A percentile compares a stretch with the other conserved stretches of the same genome.
Conservation (phyloP, 768 basidiomycete genomes). For the Termitomyces sp. region DNA sequence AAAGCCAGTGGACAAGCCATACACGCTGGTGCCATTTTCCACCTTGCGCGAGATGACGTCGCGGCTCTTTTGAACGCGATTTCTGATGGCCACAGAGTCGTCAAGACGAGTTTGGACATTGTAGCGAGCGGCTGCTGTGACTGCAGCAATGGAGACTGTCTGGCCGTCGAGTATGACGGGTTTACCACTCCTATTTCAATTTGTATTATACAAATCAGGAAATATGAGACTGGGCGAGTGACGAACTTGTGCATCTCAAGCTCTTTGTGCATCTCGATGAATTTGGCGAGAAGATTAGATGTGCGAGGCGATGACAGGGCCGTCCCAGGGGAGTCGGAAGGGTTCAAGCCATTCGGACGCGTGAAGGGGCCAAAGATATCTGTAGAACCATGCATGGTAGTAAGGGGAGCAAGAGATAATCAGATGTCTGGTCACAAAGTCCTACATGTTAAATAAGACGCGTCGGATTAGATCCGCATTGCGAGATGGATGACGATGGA, state of each 20-base stretch:
- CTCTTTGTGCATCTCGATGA: constrained; percentile 46
- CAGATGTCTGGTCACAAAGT: background rate
- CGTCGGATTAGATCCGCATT: constrained; percentile 7
- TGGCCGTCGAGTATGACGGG: constrained; percentile 50
- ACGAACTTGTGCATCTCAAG: constrained; percentile 53
- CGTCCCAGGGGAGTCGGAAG: background rate
- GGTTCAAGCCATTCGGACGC: constrained; percentile 5
- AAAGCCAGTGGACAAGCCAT: constrained; percentile 79
- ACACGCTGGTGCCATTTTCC: constrained; percentile 62
- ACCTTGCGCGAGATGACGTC: constrained; percentile 68
- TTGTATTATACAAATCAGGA: background rate
- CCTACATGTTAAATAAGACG: constrained; percentile 14
- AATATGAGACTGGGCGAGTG: background rate
- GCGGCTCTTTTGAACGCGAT: constrained; percentile 56
- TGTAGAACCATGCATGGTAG: constrained; percentile 20
- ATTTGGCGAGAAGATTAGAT: constrained; percentile 24
- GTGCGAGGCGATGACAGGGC: background rate
- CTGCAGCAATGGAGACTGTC: constrained; percentile 52
- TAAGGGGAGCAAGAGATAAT: background rate
- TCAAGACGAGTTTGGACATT: constrained; percentile 28
- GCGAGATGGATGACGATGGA: background rate
- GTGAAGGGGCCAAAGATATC: constrained; percentile 17
- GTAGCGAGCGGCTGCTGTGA: constrained; percentile 48
- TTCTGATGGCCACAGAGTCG: constrained; percentile 24
- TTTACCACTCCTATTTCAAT: constrained; percentile 35